phyloP scores from a whole-genome alignment of 345 rosid genomes.

The rapeseed (Brassica napus) region Da-Ae NC_063452.1:46369001-46369500 shows the following conservation, averaged over 20 bases:
- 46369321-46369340: neutral
- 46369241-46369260: neutral
- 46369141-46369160: constrained; percentile 20
- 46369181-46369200: constrained; percentile 27
- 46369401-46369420: neutral
- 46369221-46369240: neutral
- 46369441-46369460: neutral
- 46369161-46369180: constrained; percentile 10
- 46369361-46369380: neutral
- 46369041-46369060: constrained; percentile 34
- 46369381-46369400: neutral
- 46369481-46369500: neutral
- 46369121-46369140: constrained; percentile 3
- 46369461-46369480: neutral
- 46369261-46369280: neutral
- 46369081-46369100: constrained; percentile 34
- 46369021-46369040: constrained; percentile 30
- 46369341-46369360: neutral
- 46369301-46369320: neutral
- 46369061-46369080: constrained; percentile 32
- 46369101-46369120: constrained; percentile 18
- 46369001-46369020: constrained; percentile 30
- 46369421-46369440: neutral
- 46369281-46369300: neutral
- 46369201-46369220: constrained; percentile 20